Base-by-base conservation (phyloP, 2,329 filamentous ascomycete genomes). In the Lachnellula cervina region DNA sequence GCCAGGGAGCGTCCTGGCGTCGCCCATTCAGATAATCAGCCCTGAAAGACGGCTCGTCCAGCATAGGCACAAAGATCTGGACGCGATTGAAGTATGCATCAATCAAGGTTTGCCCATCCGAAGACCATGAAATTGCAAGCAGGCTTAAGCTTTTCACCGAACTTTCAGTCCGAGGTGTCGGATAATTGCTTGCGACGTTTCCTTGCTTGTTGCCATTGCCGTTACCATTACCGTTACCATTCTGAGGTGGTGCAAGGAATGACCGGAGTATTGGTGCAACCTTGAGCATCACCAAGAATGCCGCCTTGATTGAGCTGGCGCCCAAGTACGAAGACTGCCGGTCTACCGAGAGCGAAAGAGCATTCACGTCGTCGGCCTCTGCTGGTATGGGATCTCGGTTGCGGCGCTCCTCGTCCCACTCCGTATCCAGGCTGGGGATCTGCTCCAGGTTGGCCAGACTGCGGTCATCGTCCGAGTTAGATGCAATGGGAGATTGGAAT, bases 81-180 rank as follows among this genome's bases (percentile, higher is more conserved):
- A 88, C 80, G 34, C 84, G 80, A 62, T 86, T 84, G 69, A 90
- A 90, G 69, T 89, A 90, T n/a, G 85, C 84, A 62, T 90, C 84
- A 42, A 90, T 82, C 9, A 89, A 74, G 5, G 82, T 82, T 68
- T 87, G 82, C 16, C 85, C 86, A 63, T 87, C 85, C 68, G 80
- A 81, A 16, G 80, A 80, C 76, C 83, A 81, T 38, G 80, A 71
- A 25, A 83, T 75, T 47, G 58, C 68, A 65, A 14, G 68, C 59
- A 45, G 69, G 65, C 21, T 53, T 52, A 45, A 70, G 65, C 21
- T 53, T 52, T 73, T 60, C 71, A 71, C 70, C 44, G 72, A 47
- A 34, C 49, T 48, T 32, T 52, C 72, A 50, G 74, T 71, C 34
- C 64, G 57, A 21, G 67, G 64, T 17, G 63, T 69, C 14, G 63